Percentiles rank a stretch among this genome's conserved stretches.
Conservation (phyloP, 2,329 filamentous ascomycete species). For the Arthrinium puccinioides region DNA sequence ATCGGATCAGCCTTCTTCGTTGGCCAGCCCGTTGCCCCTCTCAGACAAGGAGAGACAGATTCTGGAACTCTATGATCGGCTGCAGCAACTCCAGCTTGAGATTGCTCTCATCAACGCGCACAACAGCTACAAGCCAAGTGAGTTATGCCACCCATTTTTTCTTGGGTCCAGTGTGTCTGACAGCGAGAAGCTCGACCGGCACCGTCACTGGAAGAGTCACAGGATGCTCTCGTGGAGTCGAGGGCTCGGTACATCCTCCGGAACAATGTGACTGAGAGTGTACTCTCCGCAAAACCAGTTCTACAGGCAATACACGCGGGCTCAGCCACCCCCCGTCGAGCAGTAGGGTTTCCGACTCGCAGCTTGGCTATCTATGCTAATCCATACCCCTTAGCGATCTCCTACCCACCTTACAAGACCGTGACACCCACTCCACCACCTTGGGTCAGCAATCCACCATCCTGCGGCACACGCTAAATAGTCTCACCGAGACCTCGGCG, state of each 20-base stretch:
- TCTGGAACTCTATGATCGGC: conserved; percentile 62
- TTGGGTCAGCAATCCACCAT: conserved; percentile 53
- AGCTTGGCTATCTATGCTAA: too few relatives aligned
- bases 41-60: conserved; percentile 60
- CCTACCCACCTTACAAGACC: conserved; percentile 55
- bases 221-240: conserved; percentile 62
- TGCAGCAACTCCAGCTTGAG: conserved; percentile 67
- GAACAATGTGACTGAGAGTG: conserved; percentile 60
- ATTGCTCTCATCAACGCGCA: conserved; percentile 56
- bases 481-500: conserved; percentile 49
- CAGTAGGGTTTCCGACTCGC: conserved; percentile 43
- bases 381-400: conserved; percentile 42
- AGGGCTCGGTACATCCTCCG: conserved; percentile 63
- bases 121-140: conserved; percentile 28
- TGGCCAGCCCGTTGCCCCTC: conserved; percentile 41
- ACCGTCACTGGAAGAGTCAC: conserved; percentile 40
- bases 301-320: conserved; percentile 70
- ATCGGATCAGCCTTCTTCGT: too few relatives aligned
- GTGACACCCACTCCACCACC: conserved; percentile 59
- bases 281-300: conserved; percentile 66
- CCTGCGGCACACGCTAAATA: conserved; percentile 41
- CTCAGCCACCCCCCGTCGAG: conserved; percentile 56
- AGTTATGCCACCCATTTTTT: too few relatives aligned
- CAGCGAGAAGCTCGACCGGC: too few relatives aligned
- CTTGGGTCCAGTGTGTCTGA: too few relatives aligned